Evolutionary conservation across 805 yeast species (phyloP).

Genomic region (Wickerhamiella occidentalis): DNA sequence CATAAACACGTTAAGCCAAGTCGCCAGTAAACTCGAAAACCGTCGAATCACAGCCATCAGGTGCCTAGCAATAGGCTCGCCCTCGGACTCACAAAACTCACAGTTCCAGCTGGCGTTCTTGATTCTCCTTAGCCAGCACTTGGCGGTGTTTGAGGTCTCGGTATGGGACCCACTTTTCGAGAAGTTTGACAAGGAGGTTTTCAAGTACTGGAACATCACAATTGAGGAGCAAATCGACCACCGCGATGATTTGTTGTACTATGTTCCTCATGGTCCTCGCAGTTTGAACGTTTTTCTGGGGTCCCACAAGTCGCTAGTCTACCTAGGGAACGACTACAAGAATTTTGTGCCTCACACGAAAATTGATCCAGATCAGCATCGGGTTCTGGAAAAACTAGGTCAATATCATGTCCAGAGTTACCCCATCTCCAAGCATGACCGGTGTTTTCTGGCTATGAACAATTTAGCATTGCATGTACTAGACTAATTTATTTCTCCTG

Average conservation of each 20-base stretch:
- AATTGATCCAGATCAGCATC: conserved; percentile 26
- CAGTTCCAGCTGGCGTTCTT: conserved; percentile 55
- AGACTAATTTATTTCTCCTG: background rate
- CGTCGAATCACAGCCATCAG: conserved; percentile 30
- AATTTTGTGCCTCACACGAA: conserved; percentile 19
- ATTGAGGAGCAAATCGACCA: conserved; percentile 23
- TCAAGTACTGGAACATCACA: conserved; percentile 24
- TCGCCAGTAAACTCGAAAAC: background rate
- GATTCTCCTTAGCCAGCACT: conserved; percentile 30
- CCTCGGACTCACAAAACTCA: conserved; percentile 37
- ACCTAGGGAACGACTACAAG: conserved; percentile 22
- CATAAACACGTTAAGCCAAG: background rate
- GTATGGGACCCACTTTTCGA: conserved; percentile 57
- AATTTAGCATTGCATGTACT: conserved; percentile 23
- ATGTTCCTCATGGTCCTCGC: conserved; percentile 68
- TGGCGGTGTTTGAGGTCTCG: conserved; percentile 29
- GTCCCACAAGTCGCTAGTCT: conserved; percentile 7
- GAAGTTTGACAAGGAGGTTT: conserved; percentile 32
- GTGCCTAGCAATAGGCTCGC: conserved; percentile 64
- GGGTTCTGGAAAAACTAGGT: conserved; percentile 9
- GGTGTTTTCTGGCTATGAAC: conserved; percentile 26
- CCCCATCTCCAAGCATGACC: conserved; percentile 14
- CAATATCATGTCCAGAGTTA: conserved; percentile 3
- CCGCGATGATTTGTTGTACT: conserved; percentile 33
- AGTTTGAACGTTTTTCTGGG: conserved; percentile 22